These are phyloP conservation scores for Gomphus sp. DNA, from an alignment of 1,284 basidiomycete genomes.

Conservation along the genomic window DNA sequence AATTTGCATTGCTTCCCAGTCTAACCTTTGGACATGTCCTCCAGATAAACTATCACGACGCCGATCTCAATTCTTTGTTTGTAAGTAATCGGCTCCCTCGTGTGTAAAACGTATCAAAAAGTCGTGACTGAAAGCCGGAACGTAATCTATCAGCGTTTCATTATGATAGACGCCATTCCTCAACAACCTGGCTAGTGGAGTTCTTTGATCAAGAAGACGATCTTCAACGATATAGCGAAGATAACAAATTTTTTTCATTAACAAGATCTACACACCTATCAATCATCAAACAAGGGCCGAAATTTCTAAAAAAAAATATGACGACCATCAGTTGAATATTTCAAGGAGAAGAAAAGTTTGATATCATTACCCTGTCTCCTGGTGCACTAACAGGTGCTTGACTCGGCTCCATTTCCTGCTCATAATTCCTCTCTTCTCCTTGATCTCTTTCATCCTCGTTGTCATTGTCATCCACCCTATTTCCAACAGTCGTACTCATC, in stretches of 20 bases:
- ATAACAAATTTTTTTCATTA: neutral
- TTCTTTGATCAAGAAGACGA: too few relatives aligned
- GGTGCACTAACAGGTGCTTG: conserved; percentile 14
- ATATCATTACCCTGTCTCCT: conserved; percentile 23
- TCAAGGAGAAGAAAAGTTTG: neutral
- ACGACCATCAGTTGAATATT: neutral
- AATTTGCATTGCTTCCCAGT: too few relatives aligned
- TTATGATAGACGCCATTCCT: too few relatives aligned
- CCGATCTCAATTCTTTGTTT: too few relatives aligned
- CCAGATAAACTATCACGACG: too few relatives aligned
- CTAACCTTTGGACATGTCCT: too few relatives aligned
- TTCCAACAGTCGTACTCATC: conserved; percentile 46
- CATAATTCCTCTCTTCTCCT: neutral
- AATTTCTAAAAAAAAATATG: conserved; percentile 38
- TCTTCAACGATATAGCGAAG: too few relatives aligned
- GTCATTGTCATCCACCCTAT: conserved; percentile 25
- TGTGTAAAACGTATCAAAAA: too few relatives aligned
- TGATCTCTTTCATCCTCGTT: neutral
- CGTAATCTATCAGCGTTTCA: too few relatives aligned
- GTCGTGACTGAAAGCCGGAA: too few relatives aligned
- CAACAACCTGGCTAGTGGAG: too few relatives aligned
- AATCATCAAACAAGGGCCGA: conserved; percentile 61
- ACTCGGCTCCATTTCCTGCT: neutral
- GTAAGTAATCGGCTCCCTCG: too few relatives aligned
- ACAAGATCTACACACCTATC: conserved; percentile 11